phyloP scores from a whole-genome alignment of 306 rosid species.

The Calophaca sinica region DNA sequence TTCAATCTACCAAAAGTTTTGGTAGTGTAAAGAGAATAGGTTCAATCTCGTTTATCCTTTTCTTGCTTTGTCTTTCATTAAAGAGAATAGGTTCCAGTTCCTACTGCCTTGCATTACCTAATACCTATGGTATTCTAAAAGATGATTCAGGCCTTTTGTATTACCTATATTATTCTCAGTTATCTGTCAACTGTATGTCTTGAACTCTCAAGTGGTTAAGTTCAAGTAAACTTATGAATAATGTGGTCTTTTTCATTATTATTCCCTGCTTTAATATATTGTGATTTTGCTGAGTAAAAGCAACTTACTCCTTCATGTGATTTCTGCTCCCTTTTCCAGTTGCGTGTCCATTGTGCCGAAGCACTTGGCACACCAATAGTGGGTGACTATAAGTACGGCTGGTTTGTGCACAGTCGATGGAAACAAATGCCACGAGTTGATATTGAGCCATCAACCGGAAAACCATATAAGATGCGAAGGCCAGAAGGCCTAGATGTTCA shows the following conservation, averaged over 20 bases:
- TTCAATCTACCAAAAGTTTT: background rate
- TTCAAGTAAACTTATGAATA: background rate
- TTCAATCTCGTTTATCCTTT: background rate
- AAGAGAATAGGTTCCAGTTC: background rate
- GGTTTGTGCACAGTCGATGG: constrained; percentile 88
- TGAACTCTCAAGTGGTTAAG: background rate
- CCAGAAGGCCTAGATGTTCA: constrained; percentile 88
- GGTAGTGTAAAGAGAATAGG: no score
- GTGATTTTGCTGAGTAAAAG: constrained; percentile 12
- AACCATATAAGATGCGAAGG: constrained; percentile 80
- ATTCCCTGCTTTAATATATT: constrained; percentile 20
- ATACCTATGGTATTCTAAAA: background rate
- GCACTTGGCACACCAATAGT: constrained; percentile 97
- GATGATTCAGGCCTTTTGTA: constrained; percentile 8
- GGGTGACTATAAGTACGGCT: constrained; percentile 95
- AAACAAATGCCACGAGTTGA: constrained; percentile 83
- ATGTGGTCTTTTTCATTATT: background rate
- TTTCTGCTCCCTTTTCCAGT: constrained; percentile 53
- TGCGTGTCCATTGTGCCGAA: constrained; percentile 97
- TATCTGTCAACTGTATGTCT: constrained; percentile 3
- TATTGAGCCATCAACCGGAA: constrained; percentile 73
- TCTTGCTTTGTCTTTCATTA: background rate
- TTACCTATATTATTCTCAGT: constrained; percentile 11
- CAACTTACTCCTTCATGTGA: constrained; percentile 20
- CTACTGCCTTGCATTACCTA: background rate